Base-by-base conservation (phyloP, 225 moss, liverwort and hornwort species). In the Asterella californica region DNA sequence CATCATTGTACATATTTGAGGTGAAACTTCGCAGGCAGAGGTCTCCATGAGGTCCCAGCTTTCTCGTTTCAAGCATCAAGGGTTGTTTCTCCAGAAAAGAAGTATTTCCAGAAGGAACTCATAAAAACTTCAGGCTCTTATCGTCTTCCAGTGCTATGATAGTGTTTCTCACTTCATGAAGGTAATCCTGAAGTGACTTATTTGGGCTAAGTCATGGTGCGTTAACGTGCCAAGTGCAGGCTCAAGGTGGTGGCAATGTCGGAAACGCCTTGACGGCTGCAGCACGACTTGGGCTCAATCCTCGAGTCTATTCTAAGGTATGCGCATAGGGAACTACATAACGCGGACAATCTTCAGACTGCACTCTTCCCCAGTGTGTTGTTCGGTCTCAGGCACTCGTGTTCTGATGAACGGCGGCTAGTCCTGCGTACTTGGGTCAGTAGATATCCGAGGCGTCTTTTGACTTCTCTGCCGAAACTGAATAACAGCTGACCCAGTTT, bases 231-330 rank as follows among this genome's bases (percentile, higher is more conserved):
- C 68, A 70, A 30, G 36, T 70, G 72, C 88, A 99, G 97, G 92
- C 90, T 54, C 92, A 93, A 80, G 97, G 97, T 77, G 97, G 97
- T 65, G 97, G 97, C 33, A 94, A 94, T 80, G 97, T 93, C 55
- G 97, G 93, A 33, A 99, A 99, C 79, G 90, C 97, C 72, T 84
- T 99, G 77, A 99, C 97, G 69, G 97, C 93, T 81, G 95, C 95
- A 71, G 89, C 97, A 76, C 90, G 94, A 80, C 84, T 99, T 68
- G 97, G 97, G 66, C 84, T 99, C 15, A 88, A 85, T 21, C 89
- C 93, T 27, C 91, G 92, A 83, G 80, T 91, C 70, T 92, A 89
- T 76, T 88, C 94, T 0, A 96, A 96, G 94, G 96, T 87, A 89
- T 21, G 33, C 32, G 32, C 27, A 27, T 59, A 61, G 7, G 22